Base-by-base conservation (phyloP, 2,329 filamentous ascomycete species). In the Paraconiothyrium sp. region DNA sequence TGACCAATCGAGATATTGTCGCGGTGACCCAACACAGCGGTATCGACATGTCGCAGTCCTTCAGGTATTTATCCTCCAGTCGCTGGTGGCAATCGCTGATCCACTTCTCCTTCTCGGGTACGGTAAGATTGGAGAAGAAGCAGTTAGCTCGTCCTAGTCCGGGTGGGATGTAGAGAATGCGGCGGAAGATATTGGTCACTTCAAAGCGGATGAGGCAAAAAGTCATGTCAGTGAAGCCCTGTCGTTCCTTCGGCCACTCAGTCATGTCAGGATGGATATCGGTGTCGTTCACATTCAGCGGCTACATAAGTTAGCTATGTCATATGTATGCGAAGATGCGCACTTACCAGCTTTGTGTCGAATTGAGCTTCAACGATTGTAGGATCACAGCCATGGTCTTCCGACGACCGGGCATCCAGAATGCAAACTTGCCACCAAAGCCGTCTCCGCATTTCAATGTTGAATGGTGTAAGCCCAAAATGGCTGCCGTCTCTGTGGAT, bases 11-110 rank as follows among this genome's bases (percentile, higher is more conserved):
- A 3, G 88, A 85, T 27, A 92, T 83, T 32, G 90, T 90, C 4
- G 87, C 88, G 8, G 86, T 86, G 30, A 91, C 86, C 89, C 90
- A 92, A 64, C 88, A 88, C 1, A 92, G 79, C 8, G 86, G 87
- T 1, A 88, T 79, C 0, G 82, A 81, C 66, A 84, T 84, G 58
- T 88, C 86, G 62, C 82, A 84, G 35, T 85, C 76, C 41, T 78
- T 76, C 11, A 86, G 67, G 55, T 85, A 86, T 51, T 80, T 79
- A 14, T 83, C 79, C 58, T 86, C 82, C 2, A 86, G 75, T 9
- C 75, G 73, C 16, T 80, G 72, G 57, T 83, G 82, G 46, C 79
- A 82, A 37, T 84, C 79, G 10, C 78, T 82, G 41, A 84, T 84
- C 82, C 82, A 84, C 43, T 78, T 77, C 66, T 84, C 82, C 57